phyloP scores from a whole-genome alignment of 768 basidiomycete genomes.

The Solioccasus polychromus region DNA sequence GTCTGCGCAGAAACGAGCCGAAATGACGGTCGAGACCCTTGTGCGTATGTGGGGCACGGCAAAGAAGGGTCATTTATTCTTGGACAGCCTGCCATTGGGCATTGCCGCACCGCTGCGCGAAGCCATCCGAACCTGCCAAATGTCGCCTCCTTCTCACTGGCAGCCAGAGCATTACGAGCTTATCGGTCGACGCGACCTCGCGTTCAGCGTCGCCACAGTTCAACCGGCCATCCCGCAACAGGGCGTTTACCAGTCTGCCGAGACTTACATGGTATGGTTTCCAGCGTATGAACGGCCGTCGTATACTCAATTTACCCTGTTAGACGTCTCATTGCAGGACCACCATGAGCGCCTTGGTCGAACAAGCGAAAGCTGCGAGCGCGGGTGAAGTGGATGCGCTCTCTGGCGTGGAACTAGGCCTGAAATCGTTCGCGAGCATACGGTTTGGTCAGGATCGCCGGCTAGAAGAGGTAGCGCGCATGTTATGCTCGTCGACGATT shows the following conservation, averaged over 20 bases:
- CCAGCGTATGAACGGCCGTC: not conserved
- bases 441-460: conserved; percentile 90
- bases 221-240: conserved; percentile 30
- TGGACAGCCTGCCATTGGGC: conserved; percentile 63
- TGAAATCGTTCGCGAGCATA: conserved; percentile 74
- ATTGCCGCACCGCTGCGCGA: conserved; percentile 79
- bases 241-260: conserved; percentile 29
- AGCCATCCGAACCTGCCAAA: conserved; percentile 79
- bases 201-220: conserved; percentile 30
- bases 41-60: conserved; percentile 40
- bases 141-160: conserved; percentile 75
- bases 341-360: conserved; percentile 51
- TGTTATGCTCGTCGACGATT: conserved; percentile 78
- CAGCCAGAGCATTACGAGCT: conserved; percentile 39
- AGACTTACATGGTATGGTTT: conserved; percentile 30
- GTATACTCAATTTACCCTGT: conserved; percentile 7
- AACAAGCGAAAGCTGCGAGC: conserved; percentile 48
- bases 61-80: conserved; percentile 43
- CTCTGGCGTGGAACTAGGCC: conserved; percentile 69
- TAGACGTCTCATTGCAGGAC: conserved; percentile 52
- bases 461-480: conserved; percentile 86
- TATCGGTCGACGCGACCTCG: conserved; percentile 31
- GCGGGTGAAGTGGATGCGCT: conserved; percentile 55
- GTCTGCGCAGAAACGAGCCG: conserved; percentile 61
- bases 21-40: conserved; percentile 58